These are phyloP conservation scores for Pseudopyricularia javanii DNA, from an alignment of 2,329 filamentous ascomycete genomes.

Conservation along the genomic window DNA sequence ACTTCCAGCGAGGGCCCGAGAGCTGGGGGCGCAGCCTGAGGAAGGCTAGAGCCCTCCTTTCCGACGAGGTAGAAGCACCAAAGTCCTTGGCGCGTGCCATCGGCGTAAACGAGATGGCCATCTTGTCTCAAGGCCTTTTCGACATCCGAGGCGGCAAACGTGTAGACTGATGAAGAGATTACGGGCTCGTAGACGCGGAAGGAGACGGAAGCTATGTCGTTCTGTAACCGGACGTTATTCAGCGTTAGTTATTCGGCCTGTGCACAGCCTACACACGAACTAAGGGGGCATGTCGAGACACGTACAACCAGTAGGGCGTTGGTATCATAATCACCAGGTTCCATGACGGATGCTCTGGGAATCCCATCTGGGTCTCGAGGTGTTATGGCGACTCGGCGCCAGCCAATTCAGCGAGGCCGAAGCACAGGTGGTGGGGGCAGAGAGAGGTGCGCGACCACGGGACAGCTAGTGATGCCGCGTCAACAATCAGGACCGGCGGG, in stretches of 20 bases:
- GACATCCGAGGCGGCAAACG: constrained; percentile 34
- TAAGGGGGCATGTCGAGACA: constrained; percentile 5
- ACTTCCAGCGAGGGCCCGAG: constrained; percentile 29
- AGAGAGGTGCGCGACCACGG: not conserved
- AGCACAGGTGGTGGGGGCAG: not conserved
- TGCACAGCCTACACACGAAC: not conserved
- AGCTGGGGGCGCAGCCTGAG: constrained; percentile 9
- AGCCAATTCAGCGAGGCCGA: not conserved
- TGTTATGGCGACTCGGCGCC: not conserved
- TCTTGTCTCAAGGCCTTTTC: constrained; percentile 37
- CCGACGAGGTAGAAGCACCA: constrained; percentile 41
- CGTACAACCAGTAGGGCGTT: constrained; percentile 47
- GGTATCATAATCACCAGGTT: constrained; percentile 51
- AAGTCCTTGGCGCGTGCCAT: constrained; percentile 33
- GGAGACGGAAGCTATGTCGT: constrained; percentile 40
- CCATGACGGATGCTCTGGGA: constrained; percentile 34
- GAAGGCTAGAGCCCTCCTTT: constrained; percentile 22
- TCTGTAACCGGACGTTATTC: constrained; percentile 20
- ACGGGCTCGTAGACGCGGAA: constrained; percentile 23
- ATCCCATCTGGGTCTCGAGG: not conserved
- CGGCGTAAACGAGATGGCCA: constrained; percentile 41
- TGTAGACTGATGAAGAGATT: constrained; percentile 23
- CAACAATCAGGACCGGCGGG: not conserved
- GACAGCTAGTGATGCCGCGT: not conserved
- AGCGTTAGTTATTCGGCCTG: not conserved